Percentiles rank a stretch among this genome's conserved stretches.
These are phyloP conservation scores for Sophora flavescens DNA, from an alignment of 306 rosid genomes.

Conservation along the genomic window DNA sequence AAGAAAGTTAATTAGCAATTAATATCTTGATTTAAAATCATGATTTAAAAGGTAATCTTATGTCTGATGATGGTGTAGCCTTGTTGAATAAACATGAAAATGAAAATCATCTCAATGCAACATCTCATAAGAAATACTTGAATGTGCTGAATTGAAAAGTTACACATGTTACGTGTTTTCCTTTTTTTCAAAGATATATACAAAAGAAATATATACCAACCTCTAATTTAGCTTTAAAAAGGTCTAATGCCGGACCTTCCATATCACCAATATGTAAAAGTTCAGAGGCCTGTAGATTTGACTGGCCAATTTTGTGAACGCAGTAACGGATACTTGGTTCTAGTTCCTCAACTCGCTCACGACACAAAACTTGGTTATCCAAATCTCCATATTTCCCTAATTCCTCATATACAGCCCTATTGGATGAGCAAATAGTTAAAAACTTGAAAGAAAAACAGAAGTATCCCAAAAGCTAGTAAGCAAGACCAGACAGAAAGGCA, in stretches of 20 bases:
- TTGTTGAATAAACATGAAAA: conserved; percentile 34
- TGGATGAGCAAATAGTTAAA: conserved; percentile 38
- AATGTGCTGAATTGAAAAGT: conserved; percentile 33
- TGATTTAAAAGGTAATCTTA: not conserved
- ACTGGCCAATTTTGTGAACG: conserved; percentile 89
- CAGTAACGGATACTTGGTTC: conserved; percentile 97
- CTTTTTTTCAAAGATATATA: not conserved
- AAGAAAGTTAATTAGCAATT: conserved; percentile 8
- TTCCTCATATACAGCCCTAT: conserved; percentile 95
- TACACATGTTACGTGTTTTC: conserved; percentile 23
- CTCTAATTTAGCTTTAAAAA: conserved; percentile 93
- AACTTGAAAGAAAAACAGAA: conserved; percentile 18
- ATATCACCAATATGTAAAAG: conserved; percentile 90
- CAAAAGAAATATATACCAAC: conserved; percentile 56
- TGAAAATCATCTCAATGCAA: conserved; percentile 28
- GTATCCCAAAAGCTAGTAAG: conserved; percentile 34
- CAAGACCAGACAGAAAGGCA: conserved; percentile 21
- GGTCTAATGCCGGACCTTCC: conserved; percentile 99
- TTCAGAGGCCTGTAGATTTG: conserved; percentile 94
- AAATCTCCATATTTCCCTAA: conserved; percentile 96
- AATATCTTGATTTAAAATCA: not conserved
- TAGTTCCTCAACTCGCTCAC: conserved; percentile 96
- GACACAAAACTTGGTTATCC: conserved; percentile 95
- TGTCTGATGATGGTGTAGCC: conserved; percentile 10
- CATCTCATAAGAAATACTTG: conserved; percentile 13